Percentiles rank a stretch among this genome's conserved stretches.
Evolutionary conservation across 2,329 filamentous ascomycete species (phyloP).

Genomic region (Hypoxylon sp.): DNA sequence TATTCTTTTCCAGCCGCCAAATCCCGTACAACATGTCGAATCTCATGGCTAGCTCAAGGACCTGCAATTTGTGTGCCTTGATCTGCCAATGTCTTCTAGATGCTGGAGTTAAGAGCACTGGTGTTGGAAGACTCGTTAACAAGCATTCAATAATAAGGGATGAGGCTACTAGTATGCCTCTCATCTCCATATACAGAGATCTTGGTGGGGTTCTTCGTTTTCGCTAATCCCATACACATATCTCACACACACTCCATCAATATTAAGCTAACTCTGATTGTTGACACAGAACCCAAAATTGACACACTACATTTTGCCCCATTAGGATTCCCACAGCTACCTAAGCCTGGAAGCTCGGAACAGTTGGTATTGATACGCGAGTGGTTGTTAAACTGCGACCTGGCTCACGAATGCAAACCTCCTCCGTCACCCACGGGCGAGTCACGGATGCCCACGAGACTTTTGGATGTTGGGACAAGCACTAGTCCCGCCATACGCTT

Average conservation of each 20-base stretch:
- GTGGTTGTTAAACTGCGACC: constrained; percentile 36
- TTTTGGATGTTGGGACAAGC: constrained; percentile 26
- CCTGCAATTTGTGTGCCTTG: constrained; percentile 26
- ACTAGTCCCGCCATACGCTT: not conserved
- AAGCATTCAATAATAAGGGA: constrained; percentile 13
- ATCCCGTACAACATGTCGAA: constrained; percentile 3
- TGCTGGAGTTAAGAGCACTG: not conserved
- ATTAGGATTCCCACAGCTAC: constrained; percentile 32
- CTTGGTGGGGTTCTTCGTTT: too few relatives aligned
- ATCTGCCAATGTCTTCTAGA: constrained; percentile 12
- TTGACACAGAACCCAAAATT: not conserved
- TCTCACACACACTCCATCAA: too few relatives aligned
- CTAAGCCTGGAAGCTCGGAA: constrained; percentile 15
- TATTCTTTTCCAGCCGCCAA: constrained; percentile 3
- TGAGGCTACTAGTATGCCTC: not conserved
- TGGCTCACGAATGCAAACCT: constrained; percentile 15
- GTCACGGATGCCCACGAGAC: constrained; percentile 20
- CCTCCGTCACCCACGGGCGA: not conserved
- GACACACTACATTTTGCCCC: constrained; percentile 5
- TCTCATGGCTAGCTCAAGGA: not conserved
- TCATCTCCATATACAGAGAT: constrained; percentile 35
- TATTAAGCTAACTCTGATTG: too few relatives aligned
- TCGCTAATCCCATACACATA: too few relatives aligned
- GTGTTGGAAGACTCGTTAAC: not conserved
- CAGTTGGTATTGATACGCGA: constrained; percentile 27